These are phyloP conservation scores for Hypoxylon sp. DNA, from an alignment of 2,329 filamentous ascomycete genomes.

Conservation along the genomic window DNA sequence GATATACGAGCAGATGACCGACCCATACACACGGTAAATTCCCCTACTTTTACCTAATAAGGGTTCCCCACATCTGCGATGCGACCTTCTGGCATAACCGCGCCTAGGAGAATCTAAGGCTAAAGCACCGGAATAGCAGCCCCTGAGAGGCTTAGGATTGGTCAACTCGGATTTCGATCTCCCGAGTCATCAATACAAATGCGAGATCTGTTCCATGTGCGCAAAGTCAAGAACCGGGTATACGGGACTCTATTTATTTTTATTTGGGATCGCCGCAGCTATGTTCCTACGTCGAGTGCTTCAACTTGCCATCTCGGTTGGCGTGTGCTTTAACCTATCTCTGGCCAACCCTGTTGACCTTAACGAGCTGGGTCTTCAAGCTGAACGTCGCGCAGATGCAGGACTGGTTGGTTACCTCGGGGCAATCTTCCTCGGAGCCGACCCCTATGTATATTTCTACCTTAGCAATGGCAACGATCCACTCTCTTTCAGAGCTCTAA, in stretches of 20 bases:
- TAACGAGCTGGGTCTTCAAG: constrained; percentile 43
- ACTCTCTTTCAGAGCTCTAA: constrained; percentile 64
- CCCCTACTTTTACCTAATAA: constrained; percentile 14
- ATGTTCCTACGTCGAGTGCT: constrained; percentile 36
- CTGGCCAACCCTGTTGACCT: constrained; percentile 47
- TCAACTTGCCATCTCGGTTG: constrained; percentile 37
- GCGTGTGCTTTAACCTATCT: constrained; percentile 31
- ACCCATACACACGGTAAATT: constrained; percentile 8
- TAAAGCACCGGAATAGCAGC: constrained; percentile 37
- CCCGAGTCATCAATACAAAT: constrained; percentile 41
- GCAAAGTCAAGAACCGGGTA: constrained; percentile 23
- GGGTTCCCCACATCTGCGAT: constrained; percentile 32
- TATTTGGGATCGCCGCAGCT: constrained; percentile 15
- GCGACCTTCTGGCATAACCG: constrained; percentile 27
- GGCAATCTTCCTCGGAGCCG: constrained; percentile 68
- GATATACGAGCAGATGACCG: neutral
- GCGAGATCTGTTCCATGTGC: constrained; percentile 21
- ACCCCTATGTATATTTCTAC: constrained; percentile 69
- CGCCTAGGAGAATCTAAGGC: constrained; percentile 21
- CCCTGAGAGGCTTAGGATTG: constrained; percentile 24
- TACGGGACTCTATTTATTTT: constrained; percentile 22
- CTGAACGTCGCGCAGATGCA: constrained; percentile 54
- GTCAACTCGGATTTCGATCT: constrained; percentile 37
- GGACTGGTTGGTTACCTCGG: constrained; percentile 67
- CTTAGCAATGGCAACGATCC: constrained; percentile 68